These are phyloP conservation scores for Colletotrichum magnum DNA, from an alignment of 2,329 filamentous ascomycete species.

Conservation along the genomic window DNA sequence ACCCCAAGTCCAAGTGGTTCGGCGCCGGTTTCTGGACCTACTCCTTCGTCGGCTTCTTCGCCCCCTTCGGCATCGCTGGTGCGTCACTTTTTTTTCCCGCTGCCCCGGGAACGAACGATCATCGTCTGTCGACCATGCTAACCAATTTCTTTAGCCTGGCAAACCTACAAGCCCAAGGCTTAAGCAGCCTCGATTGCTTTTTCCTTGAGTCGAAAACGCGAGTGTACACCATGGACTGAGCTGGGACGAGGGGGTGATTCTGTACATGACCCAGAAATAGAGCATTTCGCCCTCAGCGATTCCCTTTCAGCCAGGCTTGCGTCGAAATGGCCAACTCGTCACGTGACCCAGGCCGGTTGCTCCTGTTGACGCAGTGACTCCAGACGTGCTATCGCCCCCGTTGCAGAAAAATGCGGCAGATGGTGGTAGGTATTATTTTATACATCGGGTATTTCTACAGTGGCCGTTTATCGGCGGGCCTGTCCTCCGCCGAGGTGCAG, in stretches of 20 bases:
- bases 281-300: constrained; percentile 43
- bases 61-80: constrained; percentile 76
- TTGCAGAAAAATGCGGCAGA: neutral
- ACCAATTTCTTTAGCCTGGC: constrained; percentile 60
- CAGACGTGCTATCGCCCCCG: neutral
- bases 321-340: no score
- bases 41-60: constrained; percentile 68
- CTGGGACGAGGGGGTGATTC: constrained; percentile 44
- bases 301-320: no score
- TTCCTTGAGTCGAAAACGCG: constrained; percentile 33
- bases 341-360: no score
- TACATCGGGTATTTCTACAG: constrained; percentile 13
- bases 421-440: constrained; percentile 37
- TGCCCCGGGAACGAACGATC: constrained; percentile 12
- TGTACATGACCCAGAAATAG: constrained; percentile 53
- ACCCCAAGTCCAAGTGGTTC: constrained; percentile 92
- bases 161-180: constrained; percentile 62
- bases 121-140: constrained; percentile 33
- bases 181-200: constrained; percentile 46
- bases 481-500: neutral
- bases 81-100: constrained; percentile 53
- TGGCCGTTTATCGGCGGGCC: neutral
- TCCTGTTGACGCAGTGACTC: neutral
- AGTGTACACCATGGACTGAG: constrained; percentile 41
- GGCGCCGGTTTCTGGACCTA: constrained; percentile 85